Evolutionary conservation across 805 yeast species (phyloP).

Genomic region (Yarrowia osloensis): DNA sequence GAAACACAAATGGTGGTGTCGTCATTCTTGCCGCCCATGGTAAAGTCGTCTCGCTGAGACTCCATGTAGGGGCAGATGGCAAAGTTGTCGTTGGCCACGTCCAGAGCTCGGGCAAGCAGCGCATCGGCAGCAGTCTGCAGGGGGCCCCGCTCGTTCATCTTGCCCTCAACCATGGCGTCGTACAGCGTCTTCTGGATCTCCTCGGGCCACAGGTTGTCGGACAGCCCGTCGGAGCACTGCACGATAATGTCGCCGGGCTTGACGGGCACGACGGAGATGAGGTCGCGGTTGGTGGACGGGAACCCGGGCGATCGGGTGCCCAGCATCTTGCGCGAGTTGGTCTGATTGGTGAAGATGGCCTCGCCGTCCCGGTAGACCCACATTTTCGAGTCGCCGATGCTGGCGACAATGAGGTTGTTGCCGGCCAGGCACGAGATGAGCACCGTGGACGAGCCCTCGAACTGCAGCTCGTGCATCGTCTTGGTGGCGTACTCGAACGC

Average conservation of each 20-base stretch:
- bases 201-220: slow-evolving; percentile 34
- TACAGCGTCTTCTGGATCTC: slow-evolving; percentile 32
- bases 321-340: slow-evolving; percentile 31
- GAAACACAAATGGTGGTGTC: slow-evolving; percentile 31
- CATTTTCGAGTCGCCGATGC: slow-evolving; percentile 33
- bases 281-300: slow-evolving; percentile 24
- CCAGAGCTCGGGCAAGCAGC: slow-evolving; percentile 30
- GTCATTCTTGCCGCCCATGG: slow-evolving; percentile 30
- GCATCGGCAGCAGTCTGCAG: slow-evolving; percentile 32
- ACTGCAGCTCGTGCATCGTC: slow-evolving; percentile 29
- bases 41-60: neutral
- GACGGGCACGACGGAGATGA: slow-evolving; percentile 29
- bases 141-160: slow-evolving; percentile 31
- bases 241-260: slow-evolving; percentile 33
- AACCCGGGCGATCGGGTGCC: slow-evolving; percentile 32
- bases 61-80: slow-evolving; percentile 33
- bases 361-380: slow-evolving; percentile 34
- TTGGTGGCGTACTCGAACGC: slow-evolving; percentile 32
- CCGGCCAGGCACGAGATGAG: slow-evolving; percentile 33
- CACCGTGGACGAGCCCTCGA: slow-evolving; percentile 33
- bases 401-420: slow-evolving; percentile 31
- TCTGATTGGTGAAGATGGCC: slow-evolving; percentile 31
- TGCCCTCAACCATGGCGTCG: slow-evolving; percentile 27
- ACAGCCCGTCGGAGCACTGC: slow-evolving; percentile 33
- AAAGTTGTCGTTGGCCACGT: slow-evolving; percentile 33